Base-by-base conservation (phyloP, 345 rosid genomes). In the Anastatica hierochuntica region DNA sequence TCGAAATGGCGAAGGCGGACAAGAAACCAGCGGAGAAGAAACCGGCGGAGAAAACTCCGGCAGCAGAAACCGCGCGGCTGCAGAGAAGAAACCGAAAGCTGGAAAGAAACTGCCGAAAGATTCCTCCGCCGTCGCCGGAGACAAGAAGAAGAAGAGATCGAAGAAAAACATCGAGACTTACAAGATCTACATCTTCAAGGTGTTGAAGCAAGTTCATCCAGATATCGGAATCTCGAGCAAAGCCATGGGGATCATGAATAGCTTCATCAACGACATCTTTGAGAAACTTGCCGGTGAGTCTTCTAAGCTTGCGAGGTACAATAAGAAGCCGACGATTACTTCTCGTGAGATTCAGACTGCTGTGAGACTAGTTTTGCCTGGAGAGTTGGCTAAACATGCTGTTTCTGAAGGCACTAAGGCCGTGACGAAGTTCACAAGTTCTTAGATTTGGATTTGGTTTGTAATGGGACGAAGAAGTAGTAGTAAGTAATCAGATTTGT, bases 101-200 rank as follows among this genome's bases (percentile, higher is more conserved):
- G 83, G 80, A 1, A 78, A 78, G 72, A 74, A 74, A 8, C 70
- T 78, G 0, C 78, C 76, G 0, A 78, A 75, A 56, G 83, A 78
- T 0, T 29, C 72, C 1, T 65, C 70, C 1, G 68, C 47, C 10
- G 35, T 68, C 1, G 51, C 58, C 36, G 77, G 67, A 5, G 83
- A 78, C 49, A 78, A 75, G 74, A 78, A 78, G 60, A 78, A 75
- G 73, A 78, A 78, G 75, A 21, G 71, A 3, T 2, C 49, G 0
- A 78, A 78, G 80, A 78, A 78, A 77, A 75, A 53, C 46, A 37
- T 44, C 0, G 83, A 78, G 78, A 78, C 80, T 0, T 78, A 78
- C 69, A 78, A 78, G 83, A 78, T 78, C 61, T 78, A 78, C 70
- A 78, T 78, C 53, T 78, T 78, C 64, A 78, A 78, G 71, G 83